Conservation (phyloP, 2,329 filamentous ascomycete species). For the Beauveria sp. region DNA sequence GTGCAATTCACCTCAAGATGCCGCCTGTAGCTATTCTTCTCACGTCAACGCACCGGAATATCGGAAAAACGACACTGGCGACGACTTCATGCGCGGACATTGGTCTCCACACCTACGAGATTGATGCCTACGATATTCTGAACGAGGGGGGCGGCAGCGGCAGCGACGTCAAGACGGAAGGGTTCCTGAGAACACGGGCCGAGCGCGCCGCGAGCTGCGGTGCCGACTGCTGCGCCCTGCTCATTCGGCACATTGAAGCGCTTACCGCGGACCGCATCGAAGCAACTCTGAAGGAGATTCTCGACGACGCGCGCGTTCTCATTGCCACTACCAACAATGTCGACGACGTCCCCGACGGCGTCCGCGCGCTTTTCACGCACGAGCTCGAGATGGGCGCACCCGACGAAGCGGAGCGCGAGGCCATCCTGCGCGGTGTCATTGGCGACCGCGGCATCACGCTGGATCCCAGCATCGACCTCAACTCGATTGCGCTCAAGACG, state of each 20-base stretch:
- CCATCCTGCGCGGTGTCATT: slow-evolving; percentile 72
- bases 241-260: slow-evolving; percentile 87
- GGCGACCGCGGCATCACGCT: slow-evolving; percentile 68
- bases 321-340: slow-evolving; percentile 93
- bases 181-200: slow-evolving; percentile 76
- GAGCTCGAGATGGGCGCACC: slow-evolving; percentile 91
- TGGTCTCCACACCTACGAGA: slow-evolving; percentile 78
- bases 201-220: slow-evolving; percentile 88
- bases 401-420: slow-evolving; percentile 85
- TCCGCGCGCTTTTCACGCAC: slow-evolving; percentile 87
- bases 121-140: slow-evolving; percentile 89
- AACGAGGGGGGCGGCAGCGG: slow-evolving; percentile 79
- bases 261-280: slow-evolving; percentile 87
- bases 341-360: slow-evolving; percentile 85
- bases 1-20: slow-evolving; percentile 79
- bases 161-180: slow-evolving; percentile 89
- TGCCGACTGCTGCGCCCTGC: slow-evolving; percentile 68
- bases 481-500: slow-evolving; percentile 84
- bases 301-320: slow-evolving; percentile 71
- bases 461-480: slow-evolving; percentile 75
- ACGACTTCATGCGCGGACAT: slow-evolving; percentile 75
- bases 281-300: slow-evolving; percentile 72
- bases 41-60: slow-evolving; percentile 84
- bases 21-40: slow-evolving; percentile 83
- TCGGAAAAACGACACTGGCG: slow-evolving; percentile 81